Percentiles rank a stretch among this genome's conserved stretches.
phyloP scores from a whole-genome alignment of 163 green algal genomes.

The Coccomyxa subellipsoidea region DNA sequence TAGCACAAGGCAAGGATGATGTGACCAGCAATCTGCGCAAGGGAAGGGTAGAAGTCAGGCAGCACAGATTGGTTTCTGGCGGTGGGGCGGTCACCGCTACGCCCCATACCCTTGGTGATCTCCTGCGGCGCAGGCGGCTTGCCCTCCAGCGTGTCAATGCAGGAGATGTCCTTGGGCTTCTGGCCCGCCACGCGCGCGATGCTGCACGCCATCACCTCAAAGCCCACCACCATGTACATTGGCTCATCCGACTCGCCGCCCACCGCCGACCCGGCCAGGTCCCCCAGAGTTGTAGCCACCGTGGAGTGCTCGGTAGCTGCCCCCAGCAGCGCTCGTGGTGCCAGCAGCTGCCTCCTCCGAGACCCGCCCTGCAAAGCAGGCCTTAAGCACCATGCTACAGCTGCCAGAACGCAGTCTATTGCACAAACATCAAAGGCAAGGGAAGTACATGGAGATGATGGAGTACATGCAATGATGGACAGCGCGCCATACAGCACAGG shows the following conservation, averaged over 20 bases:
- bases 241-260: neutral
- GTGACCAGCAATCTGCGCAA: too few species aligned
- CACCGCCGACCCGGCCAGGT: neutral
- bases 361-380: too few species aligned
- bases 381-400: too few species aligned
- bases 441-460: too few species aligned
- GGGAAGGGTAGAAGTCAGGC: too few species aligned
- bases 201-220: conserved; percentile 91
- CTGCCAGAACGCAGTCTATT: too few species aligned
- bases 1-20: too few species aligned
- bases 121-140: conserved; percentile 49
- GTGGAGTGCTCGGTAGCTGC: neutral
- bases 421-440: too few species aligned
- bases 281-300: neutral
- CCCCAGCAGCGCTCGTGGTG: neutral
- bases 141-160: conserved; percentile 42
- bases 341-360: conserved; percentile 3
- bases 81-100: neutral
- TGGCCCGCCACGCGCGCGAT: conserved; percentile 61
- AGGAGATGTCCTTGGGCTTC: conserved; percentile 63
- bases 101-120: conserved; percentile 58
- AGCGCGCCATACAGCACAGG: too few species aligned
- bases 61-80: too few species aligned
- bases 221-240: conserved; percentile 80
- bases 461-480: too few species aligned